Conservation (phyloP, 2,329 filamentous ascomycete genomes). For the Cladosporium phlei region DNA sequence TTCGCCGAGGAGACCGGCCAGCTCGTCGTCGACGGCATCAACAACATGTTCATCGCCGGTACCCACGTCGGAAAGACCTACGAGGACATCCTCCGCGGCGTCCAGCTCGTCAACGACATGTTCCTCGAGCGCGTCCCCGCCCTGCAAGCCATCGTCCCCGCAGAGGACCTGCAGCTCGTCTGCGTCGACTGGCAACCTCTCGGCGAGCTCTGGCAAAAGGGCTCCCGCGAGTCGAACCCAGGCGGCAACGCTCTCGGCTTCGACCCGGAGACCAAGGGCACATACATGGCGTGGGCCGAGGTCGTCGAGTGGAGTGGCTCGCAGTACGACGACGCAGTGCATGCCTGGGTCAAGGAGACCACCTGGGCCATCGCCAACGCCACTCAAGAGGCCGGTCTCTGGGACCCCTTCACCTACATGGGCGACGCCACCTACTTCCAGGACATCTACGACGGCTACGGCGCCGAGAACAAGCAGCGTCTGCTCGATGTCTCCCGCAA, state of each 20-base stretch:
- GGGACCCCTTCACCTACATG: slow-evolving; percentile 11
- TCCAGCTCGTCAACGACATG: slow-evolving; percentile 11
- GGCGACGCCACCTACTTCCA: slow-evolving; percentile 19
- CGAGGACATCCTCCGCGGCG: slow-evolving; percentile 4
- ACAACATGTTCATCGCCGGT: slow-evolving; percentile 11
- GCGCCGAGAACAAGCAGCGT: slow-evolving; percentile 17
- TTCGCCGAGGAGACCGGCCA: slow-evolving; percentile 12
- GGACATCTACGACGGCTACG: slow-evolving; percentile 21
- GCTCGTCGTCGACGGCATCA: slow-evolving; percentile 6
- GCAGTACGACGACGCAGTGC: slow-evolving; percentile 19
- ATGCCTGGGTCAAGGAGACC: slow-evolving; percentile 15
- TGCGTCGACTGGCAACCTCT: slow-evolving; percentile 12
- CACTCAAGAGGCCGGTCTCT: slow-evolving; percentile 9
- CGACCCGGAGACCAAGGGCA: slow-evolving; percentile 12
- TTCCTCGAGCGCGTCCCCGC: slow-evolving; percentile 9
- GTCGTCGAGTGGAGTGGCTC: slow-evolving; percentile 18
- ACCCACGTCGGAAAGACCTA: slow-evolving; percentile 11
- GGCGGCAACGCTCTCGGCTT: slow-evolving; percentile 21
- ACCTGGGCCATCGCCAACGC: slow-evolving; percentile 11
- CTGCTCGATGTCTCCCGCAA: slow-evolving; percentile 16
- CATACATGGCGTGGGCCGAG: slow-evolving; percentile 13
- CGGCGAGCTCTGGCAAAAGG: slow-evolving; percentile 9
- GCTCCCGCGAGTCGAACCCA: slow-evolving; percentile 2
- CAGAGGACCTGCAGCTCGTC: slow-evolving; percentile 10
- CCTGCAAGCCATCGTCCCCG: slow-evolving; percentile 10